These are phyloP conservation scores for Candida freyschussii DNA, from an alignment of 1,139 yeast species.

Conservation along the genomic window DNA sequence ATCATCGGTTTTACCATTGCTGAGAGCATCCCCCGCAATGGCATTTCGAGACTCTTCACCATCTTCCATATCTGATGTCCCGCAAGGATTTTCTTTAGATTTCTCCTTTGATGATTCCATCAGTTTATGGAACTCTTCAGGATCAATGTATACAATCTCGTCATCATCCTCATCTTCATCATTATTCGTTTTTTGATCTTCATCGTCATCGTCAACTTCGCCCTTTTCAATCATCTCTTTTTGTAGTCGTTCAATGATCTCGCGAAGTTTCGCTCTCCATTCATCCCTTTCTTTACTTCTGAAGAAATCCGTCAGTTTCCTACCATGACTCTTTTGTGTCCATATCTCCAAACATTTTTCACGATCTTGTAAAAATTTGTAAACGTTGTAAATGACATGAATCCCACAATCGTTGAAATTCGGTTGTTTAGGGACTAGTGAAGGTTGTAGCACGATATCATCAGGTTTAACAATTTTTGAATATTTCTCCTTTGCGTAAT, in stretches of 20 bases:
- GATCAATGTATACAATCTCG: constrained; percentile 19
- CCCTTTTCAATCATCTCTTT: constrained; percentile 33
- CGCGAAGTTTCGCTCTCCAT: constrained; percentile 35
- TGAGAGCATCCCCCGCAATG: not conserved
- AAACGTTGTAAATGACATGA: constrained; percentile 77
- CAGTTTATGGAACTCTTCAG: constrained; percentile 16
- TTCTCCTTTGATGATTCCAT: constrained; percentile 3
- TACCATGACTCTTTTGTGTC: constrained; percentile 28
- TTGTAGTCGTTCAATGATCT: constrained; percentile 31
- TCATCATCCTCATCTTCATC: constrained; percentile 12
- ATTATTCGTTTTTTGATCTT: not conserved
- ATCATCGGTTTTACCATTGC: not conserved
- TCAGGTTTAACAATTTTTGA: constrained; percentile 42
- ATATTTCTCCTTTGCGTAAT: constrained; percentile 65
- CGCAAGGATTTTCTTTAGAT: constrained; percentile 2
- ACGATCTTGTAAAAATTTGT: constrained; percentile 55
- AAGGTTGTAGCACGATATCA: constrained; percentile 34
- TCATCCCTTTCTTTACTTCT: constrained; percentile 28
- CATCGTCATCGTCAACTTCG: constrained; percentile 12
- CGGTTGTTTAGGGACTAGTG: constrained; percentile 75
- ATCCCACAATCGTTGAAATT: constrained; percentile 96
- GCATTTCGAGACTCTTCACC: not conserved
- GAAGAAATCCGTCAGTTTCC: constrained; percentile 1
- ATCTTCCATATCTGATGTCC: not conserved
- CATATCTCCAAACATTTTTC: constrained; percentile 47